phyloP scores from a whole-genome alignment of 345 rosid genomes.

The Schrenkiella parvula region DNA sequence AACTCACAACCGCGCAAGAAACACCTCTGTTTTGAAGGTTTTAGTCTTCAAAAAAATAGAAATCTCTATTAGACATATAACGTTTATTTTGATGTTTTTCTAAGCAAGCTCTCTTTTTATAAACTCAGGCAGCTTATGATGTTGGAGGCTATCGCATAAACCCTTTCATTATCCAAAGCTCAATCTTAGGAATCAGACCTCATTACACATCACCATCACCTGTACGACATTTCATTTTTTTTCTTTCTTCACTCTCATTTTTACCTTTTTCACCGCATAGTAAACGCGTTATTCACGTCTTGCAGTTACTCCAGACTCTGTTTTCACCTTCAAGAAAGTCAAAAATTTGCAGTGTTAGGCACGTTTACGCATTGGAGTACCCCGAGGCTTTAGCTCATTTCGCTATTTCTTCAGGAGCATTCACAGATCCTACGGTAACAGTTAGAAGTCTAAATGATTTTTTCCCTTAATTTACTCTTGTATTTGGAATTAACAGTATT shows the following conservation, averaged over 20 bases:
- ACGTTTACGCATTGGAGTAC: conserved; percentile 69
- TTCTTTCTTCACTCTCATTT: background rate
- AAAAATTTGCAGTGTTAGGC: conserved; percentile 45
- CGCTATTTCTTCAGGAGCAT: conserved; percentile 69
- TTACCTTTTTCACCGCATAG: background rate
- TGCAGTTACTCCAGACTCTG: conserved; percentile 74
- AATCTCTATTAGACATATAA: background rate
- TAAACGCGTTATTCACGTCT: background rate
- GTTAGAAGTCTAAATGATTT: background rate
- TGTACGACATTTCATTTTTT: conserved; percentile 34
- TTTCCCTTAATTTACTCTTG: background rate
- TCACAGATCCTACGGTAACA: conserved; percentile 70
- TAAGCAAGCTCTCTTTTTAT: background rate
- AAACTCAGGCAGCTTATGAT: conserved; percentile 67
- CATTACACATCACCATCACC: conserved; percentile 48
- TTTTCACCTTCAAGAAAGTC: conserved; percentile 74
- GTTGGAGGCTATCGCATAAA: conserved; percentile 66
- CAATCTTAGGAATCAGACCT: conserved; percentile 69
- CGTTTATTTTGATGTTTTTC: background rate
- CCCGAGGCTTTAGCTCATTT: conserved; percentile 85
- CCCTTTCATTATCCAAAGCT: conserved; percentile 59
- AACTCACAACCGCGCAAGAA: conserved; percentile 43
- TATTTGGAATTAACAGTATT: background rate
- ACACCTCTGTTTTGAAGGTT: conserved; percentile 59
- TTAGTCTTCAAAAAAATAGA: background rate